Conservation (phyloP, 108 stramenopile genomes). For the Asterionellopsis glacialis region DNA sequence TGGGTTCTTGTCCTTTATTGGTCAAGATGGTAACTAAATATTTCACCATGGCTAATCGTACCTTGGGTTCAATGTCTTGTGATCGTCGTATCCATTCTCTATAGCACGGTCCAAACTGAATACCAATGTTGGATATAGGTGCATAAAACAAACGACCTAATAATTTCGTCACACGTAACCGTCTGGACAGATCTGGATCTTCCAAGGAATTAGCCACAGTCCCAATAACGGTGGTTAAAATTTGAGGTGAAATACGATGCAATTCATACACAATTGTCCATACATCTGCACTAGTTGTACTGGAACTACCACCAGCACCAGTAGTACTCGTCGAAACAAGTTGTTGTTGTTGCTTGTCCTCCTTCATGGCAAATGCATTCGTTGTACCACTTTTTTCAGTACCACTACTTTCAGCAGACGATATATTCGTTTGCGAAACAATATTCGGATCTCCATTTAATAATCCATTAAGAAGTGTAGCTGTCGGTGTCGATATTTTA, state of each 20-base stretch:
- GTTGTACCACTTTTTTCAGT: not conserved
- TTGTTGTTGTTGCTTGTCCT: constrained; percentile 1
- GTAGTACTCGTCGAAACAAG: too few relatives aligned
- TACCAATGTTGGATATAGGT: constrained; percentile 25
- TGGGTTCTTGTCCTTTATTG: constrained; percentile 5
- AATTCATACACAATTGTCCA: constrained; percentile 68
- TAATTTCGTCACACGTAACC: constrained; percentile 50
- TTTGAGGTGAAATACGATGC: constrained; percentile 57
- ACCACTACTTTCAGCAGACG: constrained; percentile 9
- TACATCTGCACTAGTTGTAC: constrained; percentile 44
- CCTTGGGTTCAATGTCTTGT: constrained; percentile 40
- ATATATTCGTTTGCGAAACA: constrained; percentile 36
- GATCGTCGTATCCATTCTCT: constrained; percentile 64
- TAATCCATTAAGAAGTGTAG: constrained; percentile 65
- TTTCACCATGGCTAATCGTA: constrained; percentile 65
- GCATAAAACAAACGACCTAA: constrained; percentile 61
- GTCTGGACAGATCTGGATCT: constrained; percentile 31
- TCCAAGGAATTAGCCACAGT: constrained; percentile 46
- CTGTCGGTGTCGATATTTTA: constrained; percentile 57
- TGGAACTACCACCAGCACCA: too few relatives aligned
- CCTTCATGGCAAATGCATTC: not conserved
- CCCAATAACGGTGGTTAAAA: constrained; percentile 81
- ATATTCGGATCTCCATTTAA: constrained; percentile 57
- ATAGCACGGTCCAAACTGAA: constrained; percentile 54
- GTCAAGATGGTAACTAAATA: constrained; percentile 45